Conservation (phyloP, 805 yeast genomes). For the Pichia eremophila region DNA sequence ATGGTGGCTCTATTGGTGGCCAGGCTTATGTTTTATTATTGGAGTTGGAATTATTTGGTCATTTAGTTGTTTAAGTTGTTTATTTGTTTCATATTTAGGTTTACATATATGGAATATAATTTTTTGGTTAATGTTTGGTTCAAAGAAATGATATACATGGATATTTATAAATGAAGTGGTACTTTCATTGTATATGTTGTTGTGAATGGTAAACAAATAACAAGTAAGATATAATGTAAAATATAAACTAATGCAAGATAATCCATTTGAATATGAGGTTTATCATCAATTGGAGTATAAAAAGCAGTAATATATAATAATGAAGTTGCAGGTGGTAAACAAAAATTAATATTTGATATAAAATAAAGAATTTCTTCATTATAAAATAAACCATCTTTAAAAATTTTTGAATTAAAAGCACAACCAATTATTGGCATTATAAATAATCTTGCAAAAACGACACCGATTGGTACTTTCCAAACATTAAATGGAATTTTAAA, state of each 20-base stretch:
- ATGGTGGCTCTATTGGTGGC: slow-evolving; percentile 15
- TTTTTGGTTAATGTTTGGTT: neutral
- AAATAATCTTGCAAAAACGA: slow-evolving; percentile 51
- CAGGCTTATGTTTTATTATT: slow-evolving; percentile 10
- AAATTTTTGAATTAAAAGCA: slow-evolving; percentile 50
- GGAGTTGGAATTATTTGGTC: slow-evolving; percentile 9
- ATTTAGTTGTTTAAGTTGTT: slow-evolving; percentile 6
- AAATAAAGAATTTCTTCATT: slow-evolving; percentile 57
- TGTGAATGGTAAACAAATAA: slow-evolving; percentile 63
- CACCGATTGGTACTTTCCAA: slow-evolving; percentile 52
- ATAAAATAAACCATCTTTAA: slow-evolving; percentile 54
- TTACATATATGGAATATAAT: neutral
- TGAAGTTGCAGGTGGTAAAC: slow-evolving; percentile 83
- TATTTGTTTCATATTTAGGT: neutral
- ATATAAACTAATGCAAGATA: slow-evolving; percentile 70
- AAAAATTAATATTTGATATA: slow-evolving; percentile 63
- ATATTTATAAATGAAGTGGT: slow-evolving; percentile 28
- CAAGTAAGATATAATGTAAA: slow-evolving; percentile 60
- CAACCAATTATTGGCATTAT: slow-evolving; percentile 74
- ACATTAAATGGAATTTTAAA: slow-evolving; percentile 57
- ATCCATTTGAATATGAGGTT: slow-evolving; percentile 62
- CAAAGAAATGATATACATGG: slow-evolving; percentile 1
- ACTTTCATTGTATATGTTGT: slow-evolving; percentile 59
- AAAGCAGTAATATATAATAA: slow-evolving; percentile 86
- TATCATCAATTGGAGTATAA: slow-evolving; percentile 56